Evolutionary conservation across 1,139 yeast species (phyloP).

Genomic region (Debaryomycetaceae sp.): DNA sequence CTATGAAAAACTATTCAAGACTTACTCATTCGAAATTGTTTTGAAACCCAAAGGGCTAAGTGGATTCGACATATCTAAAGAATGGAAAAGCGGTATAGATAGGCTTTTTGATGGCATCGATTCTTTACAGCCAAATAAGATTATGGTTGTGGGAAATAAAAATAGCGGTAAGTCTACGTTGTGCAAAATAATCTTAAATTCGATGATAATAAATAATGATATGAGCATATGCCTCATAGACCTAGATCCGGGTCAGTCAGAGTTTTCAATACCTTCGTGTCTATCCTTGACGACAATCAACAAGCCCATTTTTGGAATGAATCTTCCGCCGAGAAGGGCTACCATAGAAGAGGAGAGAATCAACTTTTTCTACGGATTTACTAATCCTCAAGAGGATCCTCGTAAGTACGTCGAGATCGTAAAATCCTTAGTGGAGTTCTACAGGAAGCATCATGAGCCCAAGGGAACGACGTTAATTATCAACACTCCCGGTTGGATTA

Average conservation of each 20-base stretch:
- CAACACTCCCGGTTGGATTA: slow-evolving; percentile 92
- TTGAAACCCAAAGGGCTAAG: slow-evolving; percentile 23
- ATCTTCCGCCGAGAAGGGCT: slow-evolving; percentile 12
- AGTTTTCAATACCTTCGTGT: slow-evolving; percentile 68
- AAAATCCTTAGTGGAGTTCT: slow-evolving; percentile 37
- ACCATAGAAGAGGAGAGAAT: slow-evolving; percentile 13
- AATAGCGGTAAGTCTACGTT: slow-evolving; percentile 85
- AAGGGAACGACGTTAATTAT: slow-evolving; percentile 51
- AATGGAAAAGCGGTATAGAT: slow-evolving; percentile 17
- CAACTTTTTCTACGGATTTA: slow-evolving; percentile 62
- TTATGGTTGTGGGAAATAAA: slow-evolving; percentile 47
- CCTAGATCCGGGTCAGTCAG: slow-evolving; percentile 91
- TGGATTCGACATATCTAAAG: slow-evolving; percentile 20
- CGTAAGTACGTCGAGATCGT: slow-evolving; percentile 48
- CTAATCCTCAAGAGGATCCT: slow-evolving; percentile 73
- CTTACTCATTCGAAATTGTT: slow-evolving; percentile 37
- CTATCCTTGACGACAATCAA: slow-evolving; percentile 41
- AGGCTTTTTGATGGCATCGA: slow-evolving; percentile 3
- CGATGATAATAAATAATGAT: slow-evolving; percentile 17
- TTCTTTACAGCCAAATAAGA: slow-evolving; percentile 12
- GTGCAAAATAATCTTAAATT: slow-evolving; percentile 52
- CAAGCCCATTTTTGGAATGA: slow-evolving; percentile 25
- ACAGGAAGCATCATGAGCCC: slow-evolving; percentile 19
- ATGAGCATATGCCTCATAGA: slow-evolving; percentile 52
- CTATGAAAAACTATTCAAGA: slow-evolving; percentile 10